Conservation (phyloP, 768 basidiomycete species). For the Terana coerulea region DNA sequence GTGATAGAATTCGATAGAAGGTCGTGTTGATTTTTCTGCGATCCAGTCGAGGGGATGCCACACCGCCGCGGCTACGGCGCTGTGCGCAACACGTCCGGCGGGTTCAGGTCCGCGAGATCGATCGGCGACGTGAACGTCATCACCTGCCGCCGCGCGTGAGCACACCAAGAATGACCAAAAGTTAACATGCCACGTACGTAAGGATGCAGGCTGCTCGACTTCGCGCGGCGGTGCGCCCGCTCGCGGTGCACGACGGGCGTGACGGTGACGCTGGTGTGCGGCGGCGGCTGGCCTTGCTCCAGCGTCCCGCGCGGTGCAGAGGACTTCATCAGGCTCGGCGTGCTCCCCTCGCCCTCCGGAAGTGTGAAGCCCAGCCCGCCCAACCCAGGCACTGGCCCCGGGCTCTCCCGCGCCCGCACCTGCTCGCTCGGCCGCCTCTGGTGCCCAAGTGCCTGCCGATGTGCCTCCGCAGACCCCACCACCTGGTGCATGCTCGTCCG, state of each 20-base stretch:
- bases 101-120: constrained; percentile 21
- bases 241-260: neutral
- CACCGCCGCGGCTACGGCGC: constrained; percentile 11
- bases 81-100: constrained; percentile 17
- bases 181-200: constrained; percentile 23
- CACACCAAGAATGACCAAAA: neutral
- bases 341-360: neutral
- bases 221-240: constrained; percentile 3
- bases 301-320: neutral
- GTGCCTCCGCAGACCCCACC: neutral
- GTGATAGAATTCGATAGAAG: neutral
- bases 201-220: constrained; percentile 25
- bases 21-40: neutral
- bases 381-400: neutral
- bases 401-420: neutral
- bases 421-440: neutral
- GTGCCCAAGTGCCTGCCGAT: neutral
- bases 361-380: neutral
- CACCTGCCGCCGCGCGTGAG: constrained; percentile 22
- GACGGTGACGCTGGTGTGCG: neutral
- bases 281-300: neutral
- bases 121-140: constrained; percentile 38
- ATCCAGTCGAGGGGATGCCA: neutral
- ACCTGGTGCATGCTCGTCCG: neutral
- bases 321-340: constrained; percentile 1